Base-by-base conservation (phyloP, 495 filamentous ascomycete genomes). In the Hypoxylon rickii region DNA sequence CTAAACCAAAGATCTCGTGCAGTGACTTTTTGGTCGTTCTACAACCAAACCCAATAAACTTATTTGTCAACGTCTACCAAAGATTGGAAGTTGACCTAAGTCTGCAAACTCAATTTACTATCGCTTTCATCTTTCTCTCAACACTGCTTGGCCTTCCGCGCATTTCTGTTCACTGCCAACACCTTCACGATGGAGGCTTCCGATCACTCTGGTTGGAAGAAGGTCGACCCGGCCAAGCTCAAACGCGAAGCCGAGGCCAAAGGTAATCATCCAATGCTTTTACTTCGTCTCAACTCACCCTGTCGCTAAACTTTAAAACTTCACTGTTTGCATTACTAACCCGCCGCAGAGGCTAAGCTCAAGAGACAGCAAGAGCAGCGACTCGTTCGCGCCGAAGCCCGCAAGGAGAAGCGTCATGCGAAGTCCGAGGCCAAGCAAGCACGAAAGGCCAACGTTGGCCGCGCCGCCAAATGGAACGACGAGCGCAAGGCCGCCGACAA, bases 391-490 rank as follows among this genome's bases (percentile, higher is more conserved):
- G 50, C 62, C 33, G 65, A 62, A 45, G 40, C 45, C 39, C 68
- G 68, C 43, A 59, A 53, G 26, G 63, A 62, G 38, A 70, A 64
- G 47, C 68, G 63, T 3, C 63, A 67, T 36, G 51, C 54, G 31
- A 70, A 70, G 51, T 52, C 66, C 38, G 68, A 65, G 41, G 68
- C 63, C 12, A 69, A 69, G 58, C 48, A 55, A 53, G 55, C 65
- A 13, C 67, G 62, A 38, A 70, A 68, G 44, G 39, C 34, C 38
- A 70, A 68, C 11, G 50, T 70, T 31, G 33, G 44, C 31, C 62
- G 44, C 32, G 55, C 58, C 19, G 64, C 61, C 7, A 64, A 69
- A 42, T 65, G 66, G 66, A 67, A 15, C 2, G 7, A 22, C 6
- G 64, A 71, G 21, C 64, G 53, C 48, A 63, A 50, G 17, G 63